Evolutionary conservation across 2,329 filamentous ascomycete species (phyloP), one percentile per base, ranked within the genome.

Genomic region (Dothideomycetidae sp.): DNA sequence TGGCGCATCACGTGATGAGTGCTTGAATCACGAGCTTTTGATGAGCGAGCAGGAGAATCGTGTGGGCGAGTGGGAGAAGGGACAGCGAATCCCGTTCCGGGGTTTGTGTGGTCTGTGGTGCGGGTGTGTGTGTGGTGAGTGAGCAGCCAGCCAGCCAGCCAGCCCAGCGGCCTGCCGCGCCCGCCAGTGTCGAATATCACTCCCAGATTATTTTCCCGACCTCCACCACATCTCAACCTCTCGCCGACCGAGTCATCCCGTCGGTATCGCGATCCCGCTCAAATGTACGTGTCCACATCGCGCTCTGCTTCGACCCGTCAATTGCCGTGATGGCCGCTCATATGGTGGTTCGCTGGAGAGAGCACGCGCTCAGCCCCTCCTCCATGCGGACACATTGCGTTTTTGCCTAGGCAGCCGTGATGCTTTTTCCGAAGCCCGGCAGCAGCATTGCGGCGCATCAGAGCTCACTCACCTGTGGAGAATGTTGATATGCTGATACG

Each of bases 331-430:
- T 26, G 21, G n/a, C n/a, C n/a, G 21, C 21, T 7, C n/a, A n/a
- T 7, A 26, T 7, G 7, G 21, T n/a, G 21, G 21, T 26, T n/a
- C 21, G 7, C 21, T 15, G 7, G 16, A 32, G 10, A 15, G 29
- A 19, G 36, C 36, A 38, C 30, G 36, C 36, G 36, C 29, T 38
- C 36, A 33, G 28, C 21, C 21, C 21, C 21, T n/a, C 26, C 29
- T 38, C 12, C 29, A 28, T 17, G 33, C 29, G 29, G 29, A 32
- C 36, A 38, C 21, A 38, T 38, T 38, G 36, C 36, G 36, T 18
- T 38, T 26, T n/a, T 26, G 14, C 16, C 36, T n/a, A 38, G 36
- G 36, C 36, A 30, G 31, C 36, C 31, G 36, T 30, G 18, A 38
- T 19, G 11, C 15, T 13, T 16, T n/a, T n/a, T n/a, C n/a, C n/a